These are phyloP conservation scores for Rostrohypoxylon terebratum DNA, from an alignment of 495 filamentous ascomycete genomes.

Conservation along the genomic window DNA sequence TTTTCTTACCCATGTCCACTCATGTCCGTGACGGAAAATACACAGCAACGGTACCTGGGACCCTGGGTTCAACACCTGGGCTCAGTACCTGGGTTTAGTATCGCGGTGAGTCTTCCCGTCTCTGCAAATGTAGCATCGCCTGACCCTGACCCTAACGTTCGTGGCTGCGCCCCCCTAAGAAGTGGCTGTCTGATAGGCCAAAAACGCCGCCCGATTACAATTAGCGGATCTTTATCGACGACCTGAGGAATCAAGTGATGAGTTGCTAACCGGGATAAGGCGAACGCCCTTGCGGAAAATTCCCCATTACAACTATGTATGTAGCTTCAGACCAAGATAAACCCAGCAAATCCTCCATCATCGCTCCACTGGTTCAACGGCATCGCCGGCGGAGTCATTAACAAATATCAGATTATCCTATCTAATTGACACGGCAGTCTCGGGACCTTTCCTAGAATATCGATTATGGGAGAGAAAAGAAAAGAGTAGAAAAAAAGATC, in stretches of 20 bases:
- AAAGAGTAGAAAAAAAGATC: no score
- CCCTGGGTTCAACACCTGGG: not conserved
- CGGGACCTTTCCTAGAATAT: conserved; percentile 21
- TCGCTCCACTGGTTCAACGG: conserved; percentile 44
- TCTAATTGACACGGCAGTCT: conserved; percentile 30
- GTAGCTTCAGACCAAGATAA: conserved; percentile 39
- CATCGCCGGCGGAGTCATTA: conserved; percentile 51
- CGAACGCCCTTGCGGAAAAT: conserved; percentile 24
- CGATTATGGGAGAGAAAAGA: not conserved
- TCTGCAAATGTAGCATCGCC: conserved; percentile 43
- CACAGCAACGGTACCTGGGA: conserved; percentile 9
- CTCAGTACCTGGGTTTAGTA: not conserved
- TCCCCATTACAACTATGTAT: conserved; percentile 30
- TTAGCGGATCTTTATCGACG: conserved; percentile 31
- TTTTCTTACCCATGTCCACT: conserved; percentile 20
- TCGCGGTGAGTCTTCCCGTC: conserved; percentile 34
- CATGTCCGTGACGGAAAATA: not conserved
- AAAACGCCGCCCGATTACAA: conserved; percentile 32
- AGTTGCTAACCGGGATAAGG: conserved; percentile 33
- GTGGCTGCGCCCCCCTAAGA: conserved; percentile 46
- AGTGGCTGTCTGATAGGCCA: conserved; percentile 50
- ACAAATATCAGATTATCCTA: conserved; percentile 49
- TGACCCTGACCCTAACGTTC: conserved; percentile 47
- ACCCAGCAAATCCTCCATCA: conserved; percentile 38
- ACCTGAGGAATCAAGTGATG: conserved; percentile 46